Evolutionary conservation across 2,329 filamentous ascomycete species (phyloP), one percentile per base, ranked within the genome.

Genomic region (Salinomyces thailandicus): DNA sequence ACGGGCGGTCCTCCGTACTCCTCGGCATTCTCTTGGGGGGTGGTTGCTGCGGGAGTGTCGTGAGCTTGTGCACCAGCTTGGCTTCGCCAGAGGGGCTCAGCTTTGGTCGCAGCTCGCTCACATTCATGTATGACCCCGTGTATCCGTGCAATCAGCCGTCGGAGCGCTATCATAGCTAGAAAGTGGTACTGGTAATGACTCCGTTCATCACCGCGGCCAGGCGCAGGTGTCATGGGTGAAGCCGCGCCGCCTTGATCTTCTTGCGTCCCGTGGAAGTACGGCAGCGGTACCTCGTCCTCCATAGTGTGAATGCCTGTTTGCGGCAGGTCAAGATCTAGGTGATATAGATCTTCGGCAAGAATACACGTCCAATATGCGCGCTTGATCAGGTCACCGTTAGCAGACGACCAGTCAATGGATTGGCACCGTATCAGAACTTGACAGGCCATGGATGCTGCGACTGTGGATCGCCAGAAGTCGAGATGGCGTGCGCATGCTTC

Each of bases 381-480:
- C 40, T 71, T 68, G 16, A 73, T 61, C n/a, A 73, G 55, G 46
- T 75, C 69, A 9, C 63, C 67, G 30, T 59, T 61, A 4, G 62
- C 54, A 1, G 68, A 66, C 14, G 61, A 55, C 56, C 72, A 64
- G 41, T 69, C 66, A 18, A 66, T 60, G 0, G 60, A 38, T 30
- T 55, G 49, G 38, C 70, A 73, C 29, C 64, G 66, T 42, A 78
- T 62, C 20, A 77, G 51, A 2, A 71, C 63, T 49, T 75, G 71
- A 43, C 72, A 76, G 12, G 73, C 68, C 46, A 70, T 58, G 1
- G 73, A 77, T 3, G 75, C 73, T 13, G 63, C 64, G 3, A 67
- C 67, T 5, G 65, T 67, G 56, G 72, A 69, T 36, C 72, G 66
- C 74, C 75, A 78, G 44, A 74, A 76, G 42, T 77, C 74, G 69